phyloP scores from a whole-genome alignment of 495 filamentous ascomycete genomes.

The Talaromyces liani region DNA sequence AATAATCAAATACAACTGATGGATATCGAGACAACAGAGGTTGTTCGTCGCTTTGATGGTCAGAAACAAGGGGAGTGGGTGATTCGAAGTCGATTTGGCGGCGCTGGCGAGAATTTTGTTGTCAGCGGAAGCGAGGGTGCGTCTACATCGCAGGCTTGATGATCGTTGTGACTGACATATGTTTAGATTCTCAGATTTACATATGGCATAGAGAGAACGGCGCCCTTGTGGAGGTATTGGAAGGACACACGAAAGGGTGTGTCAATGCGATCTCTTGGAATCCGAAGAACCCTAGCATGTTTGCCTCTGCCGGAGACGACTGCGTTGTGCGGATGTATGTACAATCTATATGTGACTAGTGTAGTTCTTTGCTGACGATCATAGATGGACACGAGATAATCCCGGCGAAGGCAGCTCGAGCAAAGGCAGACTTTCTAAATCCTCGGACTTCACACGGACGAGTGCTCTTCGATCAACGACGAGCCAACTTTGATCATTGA shows the following conservation, averaged over 20 bases:
- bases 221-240: conserved; percentile 62
- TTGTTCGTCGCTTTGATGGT: conserved; percentile 65
- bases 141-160: conserved; percentile 3
- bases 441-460: conserved; percentile 22
- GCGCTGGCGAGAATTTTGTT: conserved; percentile 84
- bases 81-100: conserved; percentile 78
- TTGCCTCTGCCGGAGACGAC: conserved; percentile 90
- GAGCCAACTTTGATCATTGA: conserved; percentile 6
- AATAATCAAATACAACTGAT: conserved; percentile 69
- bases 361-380: conserved; percentile 15
- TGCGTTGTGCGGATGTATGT: conserved; percentile 76
- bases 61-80: conserved; percentile 65
- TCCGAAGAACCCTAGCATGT: conserved; percentile 71
- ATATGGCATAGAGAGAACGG: conserved; percentile 89
- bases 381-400: conserved; percentile 36
- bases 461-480: conserved; percentile 39
- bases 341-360: conserved; percentile 8
- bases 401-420: conserved; percentile 16
- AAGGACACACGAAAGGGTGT: conserved; percentile 64
- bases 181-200: conserved; percentile 64
- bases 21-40: conserved; percentile 63
- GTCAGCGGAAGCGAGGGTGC: conserved; percentile 88
- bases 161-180: conserved; percentile 11
- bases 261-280: conserved; percentile 95
- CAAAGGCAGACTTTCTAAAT: conserved; percentile 13